These are phyloP conservation scores for Penicillium pancosmium DNA, from an alignment of 495 filamentous ascomycete genomes.

Conservation along the genomic window DNA sequence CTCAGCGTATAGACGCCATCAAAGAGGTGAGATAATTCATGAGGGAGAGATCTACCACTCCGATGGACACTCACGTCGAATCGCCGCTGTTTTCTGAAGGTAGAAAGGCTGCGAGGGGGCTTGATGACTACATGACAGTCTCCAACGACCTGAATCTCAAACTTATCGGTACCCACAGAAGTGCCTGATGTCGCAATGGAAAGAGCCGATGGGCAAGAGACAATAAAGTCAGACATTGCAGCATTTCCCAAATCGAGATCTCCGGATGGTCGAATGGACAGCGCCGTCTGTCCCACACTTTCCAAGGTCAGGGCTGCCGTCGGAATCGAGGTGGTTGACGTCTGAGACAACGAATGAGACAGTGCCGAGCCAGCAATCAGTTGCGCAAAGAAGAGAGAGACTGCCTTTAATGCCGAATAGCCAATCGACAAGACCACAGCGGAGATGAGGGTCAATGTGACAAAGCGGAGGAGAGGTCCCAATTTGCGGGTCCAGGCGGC, in stretches of 20 bases:
- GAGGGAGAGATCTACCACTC: conserved; percentile 42
- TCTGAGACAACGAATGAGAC: conserved; percentile 24
- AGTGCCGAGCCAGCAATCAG: conserved; percentile 29
- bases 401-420: conserved; percentile 32
- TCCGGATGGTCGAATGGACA: conserved; percentile 26
- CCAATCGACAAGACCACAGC: conserved; percentile 40
- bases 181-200: conserved; percentile 18
- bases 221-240: conserved; percentile 11
- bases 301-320: conserved; percentile 24
- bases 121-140: conserved; percentile 64
- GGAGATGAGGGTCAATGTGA: conserved; percentile 44
- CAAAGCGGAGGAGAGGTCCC: conserved; percentile 42
- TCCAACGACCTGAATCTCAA: conserved; percentile 64
- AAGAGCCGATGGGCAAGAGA: conserved; percentile 25
- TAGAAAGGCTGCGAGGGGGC: conserved; percentile 51
- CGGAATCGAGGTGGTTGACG: conserved; percentile 14
- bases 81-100: conserved; percentile 50
- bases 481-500: conserved; percentile 38
- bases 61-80: conserved; percentile 57
- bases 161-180: conserved; percentile 36
- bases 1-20: conserved; percentile 62
- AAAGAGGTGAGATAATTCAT: conserved; percentile 55
- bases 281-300: conserved; percentile 27
- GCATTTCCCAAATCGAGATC: conserved; percentile 21
- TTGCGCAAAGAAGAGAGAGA: conserved; percentile 30